Evolutionary conservation across 768 basidiomycete genomes (phyloP), one percentile per base, ranked within the genome.

Genomic region (Gymnopilus junonius): DNA sequence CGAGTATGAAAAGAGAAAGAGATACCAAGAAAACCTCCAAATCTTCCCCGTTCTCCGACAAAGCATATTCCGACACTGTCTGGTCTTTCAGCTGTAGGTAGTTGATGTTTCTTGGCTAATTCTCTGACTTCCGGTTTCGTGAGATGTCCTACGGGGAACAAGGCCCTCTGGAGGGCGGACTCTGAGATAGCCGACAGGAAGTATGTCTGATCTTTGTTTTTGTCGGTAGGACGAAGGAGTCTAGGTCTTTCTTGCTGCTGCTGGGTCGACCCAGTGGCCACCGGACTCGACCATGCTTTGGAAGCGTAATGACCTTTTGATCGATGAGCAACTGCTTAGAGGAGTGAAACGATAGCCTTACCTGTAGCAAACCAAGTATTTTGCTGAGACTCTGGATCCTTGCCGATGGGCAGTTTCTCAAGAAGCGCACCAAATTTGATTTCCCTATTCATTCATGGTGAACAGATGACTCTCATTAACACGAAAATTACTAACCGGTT

Each of bases 11-110:
- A 31, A 55, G 51, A 39, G 37, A 58, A 35, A 27, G 37, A 55
- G 84, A 64, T 63, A 91, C 93, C 84, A 53, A 96, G 74, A 71
- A 96, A 98, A 8, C 84, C 76, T 27, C 82, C 79, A 67, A 97
- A 96, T 51, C 78, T 83, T 10, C 82, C 80, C 69, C 90, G 87
- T 71, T 95, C 86, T 4, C 95, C 96, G 1, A 99, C 88, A 66
- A 99, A 99, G 70, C 96, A 99, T 17, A 99, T 84, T 0, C 96
- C 96, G 87, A 97, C 95, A 74, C 93, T 95, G 71, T 99, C 96
- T 17, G 81, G 82, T 62, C 93, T 82, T 2, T 84, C 80, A 0
- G 93, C 92, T 2, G 90, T 95, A 3, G 89, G 88, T 20, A 98
- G 75, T 1, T 73, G 76, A 72, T 84, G 84, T 32, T 84, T 71